Conservation (phyloP, 2,329 filamentous ascomycete genomes). For the Onygenales sp. region DNA sequence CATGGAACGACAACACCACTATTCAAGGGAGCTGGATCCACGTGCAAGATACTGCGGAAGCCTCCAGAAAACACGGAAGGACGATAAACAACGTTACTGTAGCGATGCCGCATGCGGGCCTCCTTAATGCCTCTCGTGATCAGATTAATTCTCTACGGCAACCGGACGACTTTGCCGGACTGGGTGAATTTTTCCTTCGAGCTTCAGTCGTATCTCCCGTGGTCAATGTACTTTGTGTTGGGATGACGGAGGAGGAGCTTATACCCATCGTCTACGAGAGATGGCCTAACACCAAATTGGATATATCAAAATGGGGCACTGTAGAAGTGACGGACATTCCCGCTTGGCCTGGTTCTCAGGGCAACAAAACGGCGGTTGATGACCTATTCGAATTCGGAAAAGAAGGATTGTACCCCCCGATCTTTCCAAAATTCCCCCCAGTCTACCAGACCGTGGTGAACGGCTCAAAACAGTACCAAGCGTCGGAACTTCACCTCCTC, state of each 20-base stretch:
- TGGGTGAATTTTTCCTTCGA: slow-evolving; percentile 58
- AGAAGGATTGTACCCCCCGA: slow-evolving; percentile 43
- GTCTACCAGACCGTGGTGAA: slow-evolving; percentile 61
- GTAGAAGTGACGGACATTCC: slow-evolving; percentile 24
- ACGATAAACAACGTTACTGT: slow-evolving; percentile 68
- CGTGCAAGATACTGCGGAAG: slow-evolving; percentile 42
- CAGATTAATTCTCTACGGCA: slow-evolving; percentile 58
- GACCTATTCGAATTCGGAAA: slow-evolving; percentile 60
- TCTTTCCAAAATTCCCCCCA: slow-evolving; percentile 47
- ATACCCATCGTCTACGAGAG: slow-evolving; percentile 53
- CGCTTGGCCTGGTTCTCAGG: slow-evolving; percentile 29
- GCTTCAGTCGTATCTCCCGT: slow-evolving; percentile 63
- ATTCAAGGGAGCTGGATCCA: slow-evolving; percentile 62
- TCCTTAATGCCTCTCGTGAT: slow-evolving; percentile 56
- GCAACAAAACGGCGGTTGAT: slow-evolving; percentile 54
- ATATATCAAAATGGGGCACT: slow-evolving; percentile 19
- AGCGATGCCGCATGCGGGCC: slow-evolving; percentile 64
- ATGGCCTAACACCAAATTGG: slow-evolving; percentile 42
- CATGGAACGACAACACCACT: slow-evolving; percentile 64
- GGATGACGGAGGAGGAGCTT: slow-evolving; percentile 52
- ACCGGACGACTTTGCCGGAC: slow-evolving; percentile 53
- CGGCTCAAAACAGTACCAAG: slow-evolving; percentile 23
- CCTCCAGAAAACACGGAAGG: slow-evolving; percentile 42
- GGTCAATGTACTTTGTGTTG: slow-evolving; percentile 64
- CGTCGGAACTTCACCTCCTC: slow-evolving; percentile 57